Evolutionary conservation across 139 green algal species (phyloP).

Genomic region (Dunaliella primolecta): DNA sequence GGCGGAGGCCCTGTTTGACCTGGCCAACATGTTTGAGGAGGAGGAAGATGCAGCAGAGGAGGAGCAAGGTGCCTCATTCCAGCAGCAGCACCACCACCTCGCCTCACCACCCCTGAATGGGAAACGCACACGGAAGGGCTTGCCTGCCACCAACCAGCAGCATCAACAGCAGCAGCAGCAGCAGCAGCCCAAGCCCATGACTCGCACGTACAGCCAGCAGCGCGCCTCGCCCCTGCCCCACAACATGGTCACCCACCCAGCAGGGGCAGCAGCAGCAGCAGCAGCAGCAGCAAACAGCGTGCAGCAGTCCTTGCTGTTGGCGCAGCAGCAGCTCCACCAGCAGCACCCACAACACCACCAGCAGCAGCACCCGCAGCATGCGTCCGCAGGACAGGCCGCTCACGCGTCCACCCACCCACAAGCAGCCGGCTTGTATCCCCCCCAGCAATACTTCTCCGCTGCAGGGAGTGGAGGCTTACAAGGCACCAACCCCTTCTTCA

Average conservation of each 20-base stretch:
- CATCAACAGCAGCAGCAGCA: neutral
- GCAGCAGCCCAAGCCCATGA: neutral
- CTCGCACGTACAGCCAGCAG: neutral
- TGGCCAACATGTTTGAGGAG: conserved; percentile 1
- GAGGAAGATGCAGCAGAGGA: neutral
- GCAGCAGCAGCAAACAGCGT: neutral
- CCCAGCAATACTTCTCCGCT: neutral
- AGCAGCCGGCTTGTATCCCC: too few species aligned
- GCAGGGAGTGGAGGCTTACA: neutral
- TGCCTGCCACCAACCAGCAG: neutral
- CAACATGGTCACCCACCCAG: neutral
- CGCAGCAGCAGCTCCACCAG: neutral
- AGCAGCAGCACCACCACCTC: neutral
- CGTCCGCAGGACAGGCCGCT: neutral
- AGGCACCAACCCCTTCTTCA: neutral
- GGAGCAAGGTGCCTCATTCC: neutral
- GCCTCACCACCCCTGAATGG: neutral
- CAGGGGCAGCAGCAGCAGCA: neutral
- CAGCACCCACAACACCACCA: neutral
- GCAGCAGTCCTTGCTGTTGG: neutral
- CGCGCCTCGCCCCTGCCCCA: neutral
- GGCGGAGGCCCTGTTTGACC: conserved; percentile 6
- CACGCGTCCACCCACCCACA: neutral
- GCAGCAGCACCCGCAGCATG: neutral
- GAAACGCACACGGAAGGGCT: neutral